Evolutionary conservation across 2,329 filamentous ascomycete species (phyloP), one percentile per base, ranked within the genome.

Genomic region (Gaeumannomyces sp.): DNA sequence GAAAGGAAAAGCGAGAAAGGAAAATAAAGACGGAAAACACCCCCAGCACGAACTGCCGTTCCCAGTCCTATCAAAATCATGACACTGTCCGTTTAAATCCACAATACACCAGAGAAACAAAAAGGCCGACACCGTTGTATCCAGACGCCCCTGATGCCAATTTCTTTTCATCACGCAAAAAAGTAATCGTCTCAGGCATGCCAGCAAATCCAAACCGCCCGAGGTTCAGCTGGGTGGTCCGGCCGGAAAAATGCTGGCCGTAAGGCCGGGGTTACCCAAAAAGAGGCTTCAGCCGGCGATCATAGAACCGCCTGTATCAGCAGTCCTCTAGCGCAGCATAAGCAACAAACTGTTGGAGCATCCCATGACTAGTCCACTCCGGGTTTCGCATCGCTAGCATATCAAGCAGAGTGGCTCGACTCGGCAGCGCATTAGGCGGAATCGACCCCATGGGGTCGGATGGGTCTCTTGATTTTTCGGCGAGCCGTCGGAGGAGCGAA

Each of bases 281-380:
- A 45, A 19, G 16, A 45, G 38, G 38, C 38, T 2, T 11, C 16
- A 19, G 38, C 16, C 14, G 16, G 38, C 14, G 4, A 45, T 45
- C 2, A 14, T 14, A 35, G 33, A 45, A 19, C 38, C 16, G 7
- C 38, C 13, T 6, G 45, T n/a, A 22, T 53, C 45, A 53, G 22
- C 64, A 71, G 27, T 70, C 70, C 59, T 81, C 82, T 66, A 88
- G 73, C 60, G 78, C 81, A 59, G 85, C 84, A 76, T 86, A 90
- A 61, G 84, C 82, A 71, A 89, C 86, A 66, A 93, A 75, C 70
- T 92, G 86, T 71, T 86, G 86, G 66, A 93, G 76, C 70, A 93
- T 81, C 3, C 85, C 82, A 67, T 89, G 87, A 68, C 85, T 85
- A 62, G 86, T 79, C 80, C 85, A 86, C 70, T 86, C 84, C 2